Conservation (phyloP, 2,329 filamentous ascomycete genomes). For the Arthroderma uncinatum region DNA sequence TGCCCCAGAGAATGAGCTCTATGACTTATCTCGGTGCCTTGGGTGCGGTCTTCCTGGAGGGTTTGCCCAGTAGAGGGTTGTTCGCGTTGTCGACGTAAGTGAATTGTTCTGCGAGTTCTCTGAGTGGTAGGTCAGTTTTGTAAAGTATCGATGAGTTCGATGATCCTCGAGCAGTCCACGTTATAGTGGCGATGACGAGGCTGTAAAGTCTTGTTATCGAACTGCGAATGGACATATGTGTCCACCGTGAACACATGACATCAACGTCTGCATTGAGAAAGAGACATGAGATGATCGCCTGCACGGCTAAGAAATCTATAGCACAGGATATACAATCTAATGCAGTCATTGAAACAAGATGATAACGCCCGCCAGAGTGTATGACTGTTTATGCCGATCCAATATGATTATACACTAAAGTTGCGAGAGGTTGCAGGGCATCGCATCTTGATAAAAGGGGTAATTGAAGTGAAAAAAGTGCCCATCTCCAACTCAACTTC, state of each 20-base stretch:
- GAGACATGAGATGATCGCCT: not conserved
- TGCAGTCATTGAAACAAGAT: slow-evolving; percentile 3
- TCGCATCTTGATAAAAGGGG: slow-evolving; percentile 2
- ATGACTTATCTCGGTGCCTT: no score
- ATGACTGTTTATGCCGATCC: not conserved
- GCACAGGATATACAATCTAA: slow-evolving; percentile 3
- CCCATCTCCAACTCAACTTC: not conserved
- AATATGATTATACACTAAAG: slow-evolving; percentile 4
- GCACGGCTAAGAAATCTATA: not conserved
- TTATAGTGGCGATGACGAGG: no score
- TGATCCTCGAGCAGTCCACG: no score
- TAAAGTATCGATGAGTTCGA: no score
- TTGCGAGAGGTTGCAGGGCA: not conserved
- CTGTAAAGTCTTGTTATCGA: not conserved
- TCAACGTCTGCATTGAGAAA: not conserved
- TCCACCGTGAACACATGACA: not conserved
- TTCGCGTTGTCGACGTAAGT: no score
- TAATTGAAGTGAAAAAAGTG: not conserved
- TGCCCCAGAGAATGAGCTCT: no score
- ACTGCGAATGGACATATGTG: not conserved
- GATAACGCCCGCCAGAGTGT: slow-evolving; percentile 4
- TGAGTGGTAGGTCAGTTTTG: no score
- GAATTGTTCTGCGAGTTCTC: no score
- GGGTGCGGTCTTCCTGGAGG: no score
- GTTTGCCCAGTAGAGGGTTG: no score